Evolutionary conservation across 2,329 filamentous ascomycete genomes (phyloP).

Genomic region (Aspergillus aculeatus): DNA sequence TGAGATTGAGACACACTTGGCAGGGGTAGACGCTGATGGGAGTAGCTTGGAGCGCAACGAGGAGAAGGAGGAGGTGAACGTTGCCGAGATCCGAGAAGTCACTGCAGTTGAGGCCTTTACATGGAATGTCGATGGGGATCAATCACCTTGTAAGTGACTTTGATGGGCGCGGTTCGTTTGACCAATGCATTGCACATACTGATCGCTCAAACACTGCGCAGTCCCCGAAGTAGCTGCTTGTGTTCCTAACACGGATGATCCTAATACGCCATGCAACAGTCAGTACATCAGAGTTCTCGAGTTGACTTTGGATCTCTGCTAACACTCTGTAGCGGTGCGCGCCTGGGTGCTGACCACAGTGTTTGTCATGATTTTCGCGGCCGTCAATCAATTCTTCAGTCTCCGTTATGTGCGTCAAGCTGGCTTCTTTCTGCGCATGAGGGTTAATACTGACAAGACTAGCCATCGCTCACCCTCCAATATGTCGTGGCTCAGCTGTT

Average conservation of each 20-base stretch:
- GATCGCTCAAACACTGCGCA: constrained; percentile 12
- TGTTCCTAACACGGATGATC: constrained; percentile 37
- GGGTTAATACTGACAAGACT: background rate
- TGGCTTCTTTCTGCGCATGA: background rate
- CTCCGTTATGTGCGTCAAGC: constrained; percentile 23
- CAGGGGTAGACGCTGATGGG: background rate
- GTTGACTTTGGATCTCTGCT: background rate
- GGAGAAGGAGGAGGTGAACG: background rate
- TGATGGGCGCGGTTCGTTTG: background rate
- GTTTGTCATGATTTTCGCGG: constrained; percentile 26
- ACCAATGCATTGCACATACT: background rate
- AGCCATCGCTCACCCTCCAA: constrained; percentile 24
- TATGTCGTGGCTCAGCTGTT: constrained; percentile 26
- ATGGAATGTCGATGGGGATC: constrained; percentile 40
- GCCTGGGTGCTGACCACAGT: constrained; percentile 31
- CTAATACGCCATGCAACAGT: constrained; percentile 35
- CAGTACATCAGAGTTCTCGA: constrained; percentile 3
- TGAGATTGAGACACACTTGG: background rate
- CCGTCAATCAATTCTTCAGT: constrained; percentile 27
- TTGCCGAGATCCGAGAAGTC: constrained; percentile 29
- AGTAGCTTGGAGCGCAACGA: constrained; percentile 1
- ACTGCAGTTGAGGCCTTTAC: constrained; percentile 38
- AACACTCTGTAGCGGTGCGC: constrained; percentile 26
- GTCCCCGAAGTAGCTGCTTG: constrained; percentile 41
- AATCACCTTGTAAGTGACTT: constrained; percentile 34